These are phyloP conservation scores for Gastroboletus turbinatus DNA, from an alignment of 1,284 basidiomycete genomes.

Conservation along the genomic window DNA sequence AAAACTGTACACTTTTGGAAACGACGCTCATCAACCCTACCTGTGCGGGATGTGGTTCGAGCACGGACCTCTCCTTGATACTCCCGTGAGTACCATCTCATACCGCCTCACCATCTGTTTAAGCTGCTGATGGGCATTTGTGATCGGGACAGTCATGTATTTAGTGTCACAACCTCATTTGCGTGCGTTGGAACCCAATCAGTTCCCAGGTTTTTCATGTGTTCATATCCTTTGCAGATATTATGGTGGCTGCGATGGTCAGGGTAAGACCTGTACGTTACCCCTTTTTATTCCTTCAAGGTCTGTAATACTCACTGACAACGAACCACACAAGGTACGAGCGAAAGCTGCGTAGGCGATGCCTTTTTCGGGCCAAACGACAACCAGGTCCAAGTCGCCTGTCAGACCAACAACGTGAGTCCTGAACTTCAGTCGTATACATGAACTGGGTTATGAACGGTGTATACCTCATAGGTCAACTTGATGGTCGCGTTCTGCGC, in stretches of 20 bases:
- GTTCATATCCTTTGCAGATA: slow-evolving; percentile 21
- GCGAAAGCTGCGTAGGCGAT: slow-evolving; percentile 25
- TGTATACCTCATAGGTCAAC: slow-evolving; percentile 20
- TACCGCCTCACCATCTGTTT: neutral
- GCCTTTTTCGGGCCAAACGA: slow-evolving; percentile 44
- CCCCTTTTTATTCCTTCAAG: neutral
- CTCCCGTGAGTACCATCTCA: slow-evolving; percentile 34
- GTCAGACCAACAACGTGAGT: slow-evolving; percentile 31
- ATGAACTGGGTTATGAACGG: neutral
- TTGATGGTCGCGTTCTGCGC: slow-evolving; percentile 30
- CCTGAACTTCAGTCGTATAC: too few species aligned
- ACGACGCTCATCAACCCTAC: slow-evolving; percentile 44
- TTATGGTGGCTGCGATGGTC: slow-evolving; percentile 25
- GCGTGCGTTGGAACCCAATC: slow-evolving; percentile 22
- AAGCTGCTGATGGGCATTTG: neutral
- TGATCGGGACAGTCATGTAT: slow-evolving; percentile 17
- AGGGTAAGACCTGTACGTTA: slow-evolving; percentile 23
- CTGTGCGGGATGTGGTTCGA: slow-evolving; percentile 41
- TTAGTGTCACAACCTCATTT: slow-evolving; percentile 28
- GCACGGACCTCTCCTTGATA: slow-evolving; percentile 47
- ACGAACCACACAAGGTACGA: slow-evolving; percentile 4
- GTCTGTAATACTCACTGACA: neutral
- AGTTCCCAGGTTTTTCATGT: neutral
- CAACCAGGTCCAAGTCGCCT: slow-evolving; percentile 42
- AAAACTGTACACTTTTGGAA: slow-evolving; percentile 43